A percentile compares a stretch with the other conserved stretches of the same genome.
These are phyloP conservation scores for Oemleria cerasiformis DNA, from an alignment of 306 rosid genomes.

Conservation along the genomic window DNA sequence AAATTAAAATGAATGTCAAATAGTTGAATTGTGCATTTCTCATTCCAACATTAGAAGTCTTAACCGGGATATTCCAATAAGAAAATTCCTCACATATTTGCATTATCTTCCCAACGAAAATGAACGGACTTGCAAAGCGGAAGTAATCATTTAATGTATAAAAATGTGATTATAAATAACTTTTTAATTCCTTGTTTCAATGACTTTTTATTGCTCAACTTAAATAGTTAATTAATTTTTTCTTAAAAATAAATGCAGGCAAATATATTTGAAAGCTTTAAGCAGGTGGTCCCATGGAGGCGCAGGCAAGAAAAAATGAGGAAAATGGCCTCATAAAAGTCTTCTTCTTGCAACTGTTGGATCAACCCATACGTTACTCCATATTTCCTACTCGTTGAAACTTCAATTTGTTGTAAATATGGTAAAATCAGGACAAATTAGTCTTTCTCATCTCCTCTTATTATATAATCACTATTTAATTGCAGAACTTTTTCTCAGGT, in stretches of 20 bases:
- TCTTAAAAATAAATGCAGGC: constrained; percentile 51
- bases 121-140: no score
- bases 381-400: not conserved
- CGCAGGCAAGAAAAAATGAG: constrained; percentile 45
- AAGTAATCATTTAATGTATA: no score
- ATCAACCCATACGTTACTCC: not conserved
- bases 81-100: not conserved
- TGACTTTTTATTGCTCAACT: not conserved
- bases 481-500: no score
- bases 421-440: not conserved
- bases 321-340: constrained; percentile 6
- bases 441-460: no score
- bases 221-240: constrained; percentile 11
- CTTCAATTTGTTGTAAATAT: not conserved
- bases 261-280: constrained; percentile 64
- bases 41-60: no score
- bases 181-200: no score
- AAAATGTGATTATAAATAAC: not conserved
- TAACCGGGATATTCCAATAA: no score
- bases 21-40: no score
- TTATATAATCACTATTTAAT: no score
- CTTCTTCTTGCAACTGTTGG: not conserved
- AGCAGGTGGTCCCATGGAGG: constrained; percentile 86
- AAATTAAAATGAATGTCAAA: no score
- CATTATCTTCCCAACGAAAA: not conserved